phyloP scores from a whole-genome alignment of 163 green algal species.

The Chloromonas sp. region DNA sequence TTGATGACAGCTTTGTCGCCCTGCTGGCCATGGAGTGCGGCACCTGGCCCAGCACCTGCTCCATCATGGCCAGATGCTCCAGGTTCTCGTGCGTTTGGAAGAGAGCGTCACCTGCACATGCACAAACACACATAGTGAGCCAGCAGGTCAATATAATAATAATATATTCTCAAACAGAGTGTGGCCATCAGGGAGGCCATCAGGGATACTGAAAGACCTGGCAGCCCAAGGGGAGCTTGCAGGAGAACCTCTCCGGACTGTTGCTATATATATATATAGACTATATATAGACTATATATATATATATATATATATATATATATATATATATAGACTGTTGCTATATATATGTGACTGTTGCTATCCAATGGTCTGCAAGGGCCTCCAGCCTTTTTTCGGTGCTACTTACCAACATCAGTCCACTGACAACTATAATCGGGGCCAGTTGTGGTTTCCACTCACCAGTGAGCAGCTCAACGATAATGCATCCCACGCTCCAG shows the following conservation, averaged over 20 bases:
- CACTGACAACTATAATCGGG: too few species aligned
- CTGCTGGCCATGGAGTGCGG: constrained; percentile 38
- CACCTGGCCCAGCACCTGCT: constrained; percentile 65
- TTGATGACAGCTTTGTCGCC: constrained; percentile 23
- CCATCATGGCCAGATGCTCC: constrained; percentile 91
- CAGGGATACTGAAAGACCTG: neutral
- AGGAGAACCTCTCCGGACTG: neutral
- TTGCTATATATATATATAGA: too few species aligned
- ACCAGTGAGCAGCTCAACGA: constrained; percentile 91
- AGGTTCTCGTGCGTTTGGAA: constrained; percentile 89
- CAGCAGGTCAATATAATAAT: too few species aligned
- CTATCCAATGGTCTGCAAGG: too few species aligned
- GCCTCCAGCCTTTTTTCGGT: too few species aligned
- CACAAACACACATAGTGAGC: neutral
- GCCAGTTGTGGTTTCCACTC: neutral
- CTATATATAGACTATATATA: neutral
- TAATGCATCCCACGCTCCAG: constrained; percentile 94
- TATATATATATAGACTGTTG: neutral
- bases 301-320: neutral
- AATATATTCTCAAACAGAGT: too few species aligned
- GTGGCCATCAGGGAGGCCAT: too few species aligned
- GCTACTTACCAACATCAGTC: too few species aligned
- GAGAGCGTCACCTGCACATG: constrained; percentile 64
- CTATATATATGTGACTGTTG: too few species aligned
- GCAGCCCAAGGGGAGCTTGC: neutral